phyloP scores from a whole-genome alignment of 352 stramenopile genomes.

The Globisporangium polare region DNA sequence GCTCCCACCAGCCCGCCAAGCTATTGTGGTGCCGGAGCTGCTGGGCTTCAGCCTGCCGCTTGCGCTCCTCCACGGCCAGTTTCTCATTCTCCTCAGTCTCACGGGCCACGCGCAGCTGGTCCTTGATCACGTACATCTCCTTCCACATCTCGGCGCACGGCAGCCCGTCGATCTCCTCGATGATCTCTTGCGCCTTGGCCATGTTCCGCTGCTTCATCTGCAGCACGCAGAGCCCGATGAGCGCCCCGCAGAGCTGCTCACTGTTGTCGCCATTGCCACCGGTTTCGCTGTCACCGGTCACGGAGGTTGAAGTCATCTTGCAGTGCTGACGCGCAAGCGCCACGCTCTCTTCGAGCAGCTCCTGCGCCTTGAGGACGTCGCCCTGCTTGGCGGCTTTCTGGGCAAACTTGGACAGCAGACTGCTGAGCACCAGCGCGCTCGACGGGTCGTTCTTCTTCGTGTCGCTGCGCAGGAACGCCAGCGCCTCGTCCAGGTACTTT shows the following conservation, averaged over 20 bases:
- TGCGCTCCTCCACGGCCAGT: constrained; percentile 4
- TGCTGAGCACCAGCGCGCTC: constrained; percentile 11
- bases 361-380: constrained; percentile 24
- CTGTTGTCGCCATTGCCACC: constrained; percentile 3
- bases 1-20: constrained; percentile 15
- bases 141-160: constrained; percentile 22
- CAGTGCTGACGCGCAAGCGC: constrained; percentile 17
- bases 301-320: neutral
- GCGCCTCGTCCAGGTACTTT: constrained; percentile 26
- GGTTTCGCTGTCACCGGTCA: neutral
- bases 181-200: constrained; percentile 24
- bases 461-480: constrained; percentile 20
- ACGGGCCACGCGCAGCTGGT: constrained; percentile 25
- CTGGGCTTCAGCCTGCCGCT: neutral
- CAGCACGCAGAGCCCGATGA: constrained; percentile 56
- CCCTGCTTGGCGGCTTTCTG: constrained; percentile 25
- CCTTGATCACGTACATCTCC: constrained; percentile 39
- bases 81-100: neutral
- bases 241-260: constrained; percentile 36
- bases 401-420: constrained; percentile 29
- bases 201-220: constrained; percentile 41
- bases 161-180: constrained; percentile 42
- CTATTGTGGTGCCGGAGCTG: constrained; percentile 11
- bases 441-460: constrained; percentile 14
- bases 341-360: constrained; percentile 32